Conservation (phyloP, 2,329 filamentous ascomycete genomes). For the Ophiostoma novo-ulmi region DNA sequence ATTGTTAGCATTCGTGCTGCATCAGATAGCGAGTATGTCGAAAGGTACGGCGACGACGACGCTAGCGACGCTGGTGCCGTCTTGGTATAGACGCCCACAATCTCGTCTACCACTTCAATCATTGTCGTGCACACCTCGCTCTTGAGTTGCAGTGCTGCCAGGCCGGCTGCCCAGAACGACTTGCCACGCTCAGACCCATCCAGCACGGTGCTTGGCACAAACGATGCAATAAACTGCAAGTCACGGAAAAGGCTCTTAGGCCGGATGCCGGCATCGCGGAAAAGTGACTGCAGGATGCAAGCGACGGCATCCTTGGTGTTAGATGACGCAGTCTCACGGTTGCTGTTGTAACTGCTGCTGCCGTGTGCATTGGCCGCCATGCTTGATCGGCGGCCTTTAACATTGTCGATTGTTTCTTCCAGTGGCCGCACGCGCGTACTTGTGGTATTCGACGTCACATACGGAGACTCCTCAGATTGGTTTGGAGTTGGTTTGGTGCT, state of each 20-base stretch:
- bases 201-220: slow-evolving; percentile 56
- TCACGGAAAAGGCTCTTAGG: slow-evolving; percentile 78
- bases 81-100: slow-evolving; percentile 58
- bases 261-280: slow-evolving; percentile 62
- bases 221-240: slow-evolving; percentile 66
- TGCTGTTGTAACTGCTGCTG: slow-evolving; percentile 26
- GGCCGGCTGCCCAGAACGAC: slow-evolving; percentile 83
- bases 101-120: slow-evolving; percentile 58
- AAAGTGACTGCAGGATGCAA: slow-evolving; percentile 60
- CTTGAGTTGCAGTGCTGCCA: slow-evolving; percentile 84
- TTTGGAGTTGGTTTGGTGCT: background rate
- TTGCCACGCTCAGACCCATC: slow-evolving; percentile 63
- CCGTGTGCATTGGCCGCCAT: slow-evolving; percentile 46
- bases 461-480: slow-evolving; percentile 15
- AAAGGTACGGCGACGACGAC: slow-evolving; percentile 30
- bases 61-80: slow-evolving; percentile 31
- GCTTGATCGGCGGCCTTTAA: slow-evolving; percentile 62
- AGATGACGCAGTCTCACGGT: slow-evolving; percentile 35
- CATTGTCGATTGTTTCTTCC: slow-evolving; percentile 64
- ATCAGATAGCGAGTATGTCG: slow-evolving; percentile 66
- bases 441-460: background rate
- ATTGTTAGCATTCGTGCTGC: slow-evolving; percentile 88
- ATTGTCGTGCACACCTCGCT: slow-evolving; percentile 77
- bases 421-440: slow-evolving; percentile 41
- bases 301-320: slow-evolving; percentile 61